A percentile compares a stretch with the other conserved stretches of the same genome.
phyloP scores from a whole-genome alignment of 1,139 yeast species.

The Pneumocystis jirovecii region DNA sequence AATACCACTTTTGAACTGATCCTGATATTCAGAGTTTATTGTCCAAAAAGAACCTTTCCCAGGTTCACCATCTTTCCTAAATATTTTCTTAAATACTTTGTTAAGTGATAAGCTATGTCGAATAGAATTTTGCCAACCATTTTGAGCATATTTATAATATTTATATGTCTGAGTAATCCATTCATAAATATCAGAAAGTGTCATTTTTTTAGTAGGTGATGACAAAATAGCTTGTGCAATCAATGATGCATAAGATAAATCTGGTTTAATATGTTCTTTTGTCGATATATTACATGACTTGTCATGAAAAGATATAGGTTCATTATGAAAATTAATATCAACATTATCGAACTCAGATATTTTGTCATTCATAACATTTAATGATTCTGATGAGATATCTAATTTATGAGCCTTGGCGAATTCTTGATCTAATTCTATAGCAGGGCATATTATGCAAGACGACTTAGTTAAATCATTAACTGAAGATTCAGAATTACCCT shows the following conservation, averaged over 20 bases:
- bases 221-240: conserved; percentile 65
- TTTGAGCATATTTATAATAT: conserved; percentile 81
- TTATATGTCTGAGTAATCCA: conserved; percentile 81
- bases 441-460: background rate
- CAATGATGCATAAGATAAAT: conserved; percentile 60
- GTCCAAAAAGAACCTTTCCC: conserved; percentile 88
- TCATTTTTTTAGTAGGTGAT: conserved; percentile 44
- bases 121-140: conserved; percentile 94
- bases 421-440: background rate
- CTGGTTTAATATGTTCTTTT: conserved; percentile 43
- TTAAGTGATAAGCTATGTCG: conserved; percentile 76
- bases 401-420: background rate
- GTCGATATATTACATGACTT: background rate
- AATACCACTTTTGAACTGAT: conserved; percentile 39
- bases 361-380: background rate
- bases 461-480: background rate
- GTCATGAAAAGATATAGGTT: background rate
- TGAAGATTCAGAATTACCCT: background rate
- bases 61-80: conserved; percentile 39
- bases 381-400: background rate
- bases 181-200: conserved; percentile 70
- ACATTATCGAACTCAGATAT: background rate
- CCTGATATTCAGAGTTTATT: conserved; percentile 33
- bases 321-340: background rate
- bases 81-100: conserved; percentile 63